Evolutionary conservation across 2,329 filamentous ascomycete species (phyloP), one percentile per base, ranked within the genome.

Genomic region (Lecanoromycetidae sp.): DNA sequence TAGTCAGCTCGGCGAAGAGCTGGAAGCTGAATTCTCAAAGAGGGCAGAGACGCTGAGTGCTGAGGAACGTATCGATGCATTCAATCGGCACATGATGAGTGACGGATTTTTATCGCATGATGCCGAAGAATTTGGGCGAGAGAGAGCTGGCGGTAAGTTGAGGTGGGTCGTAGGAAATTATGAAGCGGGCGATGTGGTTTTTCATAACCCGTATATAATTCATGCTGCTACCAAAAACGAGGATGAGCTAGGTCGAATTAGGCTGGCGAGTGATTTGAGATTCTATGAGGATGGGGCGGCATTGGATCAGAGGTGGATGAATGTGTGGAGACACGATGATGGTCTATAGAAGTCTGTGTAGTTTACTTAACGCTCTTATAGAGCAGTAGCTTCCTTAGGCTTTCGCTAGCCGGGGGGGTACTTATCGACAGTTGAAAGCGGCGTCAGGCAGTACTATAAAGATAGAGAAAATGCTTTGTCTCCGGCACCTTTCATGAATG

Each of bases 141-240:
- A 52, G 15, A 44, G 52, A 17, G 48, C 53, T 22, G 48, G 43
- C 13, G 37, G 50, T 9, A 40, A 25, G 7, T 41, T 52, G 44
- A 55, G 51, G 17, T 66, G 63, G 63, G 49, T 66, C 12, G 56
- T 61, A 4, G 58, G 58, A 2, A 54, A 59, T 45, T 66, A 65
- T 51, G 63, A 66, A 52, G 63, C 63, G 3, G 63, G 63, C 2
- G 63, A 66, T 57, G 62, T 65, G 7, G 63, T 66, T 5, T 67
- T 72, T 41, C 69, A 71, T 54, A 61, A 66, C 48, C 62, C 67
- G 8, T 67, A 63, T 51, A 61, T 61, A 51, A 62, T 69, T n/a
- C 64, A 70, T 56, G 63, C 60, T 0, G 60, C 60, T 19, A 58
- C 60, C 7, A 62, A 60, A 48, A 69, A 69, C 54, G 60, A 68